Conservation (phyloP, 306 rosid genomes). For the Potentilla sterilis region DNA sequence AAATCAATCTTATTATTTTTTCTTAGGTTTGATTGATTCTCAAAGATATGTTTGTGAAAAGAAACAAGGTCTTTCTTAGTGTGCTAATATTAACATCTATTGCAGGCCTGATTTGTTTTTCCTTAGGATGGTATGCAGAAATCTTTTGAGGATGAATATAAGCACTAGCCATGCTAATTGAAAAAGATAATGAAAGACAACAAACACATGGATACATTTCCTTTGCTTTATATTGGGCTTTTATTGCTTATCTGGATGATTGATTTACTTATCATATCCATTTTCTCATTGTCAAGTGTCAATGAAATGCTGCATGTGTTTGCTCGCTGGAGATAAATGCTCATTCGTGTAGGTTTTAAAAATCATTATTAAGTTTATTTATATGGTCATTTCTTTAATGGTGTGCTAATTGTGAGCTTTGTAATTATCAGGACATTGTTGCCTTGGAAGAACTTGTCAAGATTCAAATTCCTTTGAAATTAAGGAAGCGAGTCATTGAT, state of each 20-base stretch:
- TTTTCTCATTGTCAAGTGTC: background rate
- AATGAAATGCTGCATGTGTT: background rate
- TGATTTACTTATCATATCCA: background rate
- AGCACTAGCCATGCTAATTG: background rate
- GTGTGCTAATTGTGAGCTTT: conserved; percentile 28
- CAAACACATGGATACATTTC: background rate
- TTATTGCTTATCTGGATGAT: background rate
- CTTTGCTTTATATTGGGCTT: background rate
- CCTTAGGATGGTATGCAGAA: background rate
- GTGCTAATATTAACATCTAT: conserved; percentile 25
- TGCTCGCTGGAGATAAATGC: background rate
- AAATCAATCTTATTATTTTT: conserved; percentile 17
- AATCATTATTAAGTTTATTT: background rate
- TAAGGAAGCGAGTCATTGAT: conserved; percentile 85
- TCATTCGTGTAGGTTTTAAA: background rate
- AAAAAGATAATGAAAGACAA: background rate
- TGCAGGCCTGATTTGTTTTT: conserved; percentile 32
- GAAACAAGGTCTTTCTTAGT: background rate
- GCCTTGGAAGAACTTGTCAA: conserved; percentile 59
- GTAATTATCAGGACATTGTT: conserved; percentile 47
- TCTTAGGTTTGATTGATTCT: background rate
- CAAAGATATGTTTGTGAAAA: conserved; percentile 17
- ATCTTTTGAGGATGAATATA: background rate
- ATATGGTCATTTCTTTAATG: background rate
- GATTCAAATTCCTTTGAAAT: conserved; percentile 79